These are phyloP conservation scores for Leptographium procerum DNA, from an alignment of 2,329 filamentous ascomycete species.

Conservation along the genomic window DNA sequence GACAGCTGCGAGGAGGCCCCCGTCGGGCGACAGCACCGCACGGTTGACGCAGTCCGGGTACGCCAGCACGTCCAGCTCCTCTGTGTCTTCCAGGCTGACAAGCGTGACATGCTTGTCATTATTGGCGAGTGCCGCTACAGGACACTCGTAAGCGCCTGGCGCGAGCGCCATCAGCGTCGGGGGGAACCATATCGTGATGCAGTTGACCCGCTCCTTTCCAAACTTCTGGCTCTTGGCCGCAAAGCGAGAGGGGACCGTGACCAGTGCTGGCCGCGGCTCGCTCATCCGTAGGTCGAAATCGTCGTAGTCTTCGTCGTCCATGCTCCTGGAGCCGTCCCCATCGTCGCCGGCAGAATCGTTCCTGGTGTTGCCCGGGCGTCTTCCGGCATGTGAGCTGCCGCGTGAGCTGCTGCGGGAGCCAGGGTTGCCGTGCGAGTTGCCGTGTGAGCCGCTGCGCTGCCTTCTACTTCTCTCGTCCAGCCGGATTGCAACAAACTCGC, in stretches of 20 bases:
- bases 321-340: constrained; percentile 8
- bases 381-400: background rate
- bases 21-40: constrained; percentile 85
- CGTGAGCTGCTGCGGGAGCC: constrained; percentile 5
- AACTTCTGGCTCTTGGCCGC: constrained; percentile 41
- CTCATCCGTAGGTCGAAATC: constrained; percentile 6
- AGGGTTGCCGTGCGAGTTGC: background rate
- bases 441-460: constrained; percentile 8
- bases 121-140: constrained; percentile 68
- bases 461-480: constrained; percentile 29
- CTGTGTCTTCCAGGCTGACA: constrained; percentile 58
- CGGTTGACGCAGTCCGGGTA: constrained; percentile 87
- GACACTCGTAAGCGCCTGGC: constrained; percentile 31
- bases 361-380: background rate
- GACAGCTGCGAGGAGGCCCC: constrained; percentile 66
- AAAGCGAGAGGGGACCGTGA: constrained; percentile 4
- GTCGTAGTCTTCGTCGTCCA: constrained; percentile 11
- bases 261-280: background rate
- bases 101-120: constrained; percentile 84
- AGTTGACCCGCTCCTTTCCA: constrained; percentile 52
- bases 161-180: constrained; percentile 21
- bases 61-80: constrained; percentile 57
- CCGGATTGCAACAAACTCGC: constrained; percentile 74
- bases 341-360: constrained; percentile 18
- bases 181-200: constrained; percentile 53